Conservation (phyloP, 371 early-diverging fungal species). For the Syncephalis fuscata region DNA sequence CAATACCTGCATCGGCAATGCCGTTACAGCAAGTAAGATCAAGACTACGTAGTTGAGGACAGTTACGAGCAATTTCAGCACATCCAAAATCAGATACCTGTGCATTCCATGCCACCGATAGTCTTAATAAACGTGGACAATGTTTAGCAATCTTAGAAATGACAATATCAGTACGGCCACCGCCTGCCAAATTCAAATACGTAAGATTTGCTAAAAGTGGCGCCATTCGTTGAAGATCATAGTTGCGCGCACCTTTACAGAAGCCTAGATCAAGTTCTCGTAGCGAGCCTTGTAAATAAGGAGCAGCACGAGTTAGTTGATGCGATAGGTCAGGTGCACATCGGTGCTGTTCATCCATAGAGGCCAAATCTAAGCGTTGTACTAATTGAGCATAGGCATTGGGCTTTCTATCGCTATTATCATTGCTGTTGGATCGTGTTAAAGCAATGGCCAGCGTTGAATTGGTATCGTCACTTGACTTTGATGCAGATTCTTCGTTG, state of each 20-base stretch:
- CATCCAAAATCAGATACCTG: conserved; percentile 8
- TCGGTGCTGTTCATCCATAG: conserved; percentile 8
- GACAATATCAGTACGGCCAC: conserved; percentile 9
- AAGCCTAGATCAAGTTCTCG: conserved; percentile 8
- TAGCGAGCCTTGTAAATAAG: conserved; percentile 5
- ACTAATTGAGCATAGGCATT: conserved; percentile 1
- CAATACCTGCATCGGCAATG: conserved; percentile 22
- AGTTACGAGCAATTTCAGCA: conserved; percentile 17
- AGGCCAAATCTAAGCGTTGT: conserved; percentile 7
- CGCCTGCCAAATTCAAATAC: conserved; percentile 10
- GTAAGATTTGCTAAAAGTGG: conserved; percentile 5
- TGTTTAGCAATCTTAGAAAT: conserved; percentile 8
- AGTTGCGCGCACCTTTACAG: conserved; percentile 10
- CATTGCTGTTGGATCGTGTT: too few relatives aligned
- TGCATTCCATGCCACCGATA: conserved; percentile 10
- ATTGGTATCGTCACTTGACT: too few relatives aligned
- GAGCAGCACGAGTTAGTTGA: conserved; percentile 6
- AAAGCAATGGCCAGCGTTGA: too few relatives aligned
- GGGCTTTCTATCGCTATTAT: neutral
- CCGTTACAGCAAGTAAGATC: conserved; percentile 34
- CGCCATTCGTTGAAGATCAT: conserved; percentile 6
- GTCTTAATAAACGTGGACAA: conserved; percentile 4
- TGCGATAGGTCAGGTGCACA: conserved; percentile 4
- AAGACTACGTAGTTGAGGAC: conserved; percentile 16
- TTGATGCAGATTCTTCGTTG: too few relatives aligned